phyloP scores from a whole-genome alignment of 257 asterid genomes.

The Scutellaria minor region DNA sequence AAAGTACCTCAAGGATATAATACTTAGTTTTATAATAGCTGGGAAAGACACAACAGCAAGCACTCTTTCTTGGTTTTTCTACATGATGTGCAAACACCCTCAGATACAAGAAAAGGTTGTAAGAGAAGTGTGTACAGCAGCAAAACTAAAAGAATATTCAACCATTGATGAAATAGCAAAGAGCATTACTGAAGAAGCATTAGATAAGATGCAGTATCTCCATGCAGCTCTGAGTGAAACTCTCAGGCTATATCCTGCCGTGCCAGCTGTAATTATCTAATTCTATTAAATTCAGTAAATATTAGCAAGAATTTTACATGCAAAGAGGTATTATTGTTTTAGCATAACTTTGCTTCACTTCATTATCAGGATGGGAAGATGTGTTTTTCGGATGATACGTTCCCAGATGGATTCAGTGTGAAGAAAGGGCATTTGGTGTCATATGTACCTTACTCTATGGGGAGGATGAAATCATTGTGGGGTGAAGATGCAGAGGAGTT shows the following conservation, averaged over 20 bases:
- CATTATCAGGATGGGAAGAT: constrained; percentile 57
- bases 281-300: neutral
- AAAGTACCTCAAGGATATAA: constrained; percentile 66
- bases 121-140: constrained; percentile 48
- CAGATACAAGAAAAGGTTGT: constrained; percentile 52
- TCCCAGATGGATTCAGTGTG: constrained; percentile 67
- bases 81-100: constrained; percentile 73
- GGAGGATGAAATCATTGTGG: constrained; percentile 69
- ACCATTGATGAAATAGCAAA: constrained; percentile 45
- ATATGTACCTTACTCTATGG: constrained; percentile 64
- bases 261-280: constrained; percentile 50
- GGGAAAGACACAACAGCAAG: constrained; percentile 77
- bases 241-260: constrained; percentile 67
- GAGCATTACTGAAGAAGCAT: constrained; percentile 58
- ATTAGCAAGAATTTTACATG: too few species aligned
- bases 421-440: constrained; percentile 57
- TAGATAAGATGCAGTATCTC: constrained; percentile 67
- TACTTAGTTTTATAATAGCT: constrained; percentile 73
- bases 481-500: constrained; percentile 79
- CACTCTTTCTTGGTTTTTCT: constrained; percentile 76
- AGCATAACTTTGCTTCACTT: too few species aligned
- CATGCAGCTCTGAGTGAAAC: constrained; percentile 72
- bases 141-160: constrained; percentile 32
- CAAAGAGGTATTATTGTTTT: too few species aligned
- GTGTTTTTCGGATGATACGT: constrained; percentile 62